Evolutionary conservation across 345 rosid genomes (phyloP), one percentile per base, ranked within the genome.

Genomic region (Citrus cavaleriei): DNA sequence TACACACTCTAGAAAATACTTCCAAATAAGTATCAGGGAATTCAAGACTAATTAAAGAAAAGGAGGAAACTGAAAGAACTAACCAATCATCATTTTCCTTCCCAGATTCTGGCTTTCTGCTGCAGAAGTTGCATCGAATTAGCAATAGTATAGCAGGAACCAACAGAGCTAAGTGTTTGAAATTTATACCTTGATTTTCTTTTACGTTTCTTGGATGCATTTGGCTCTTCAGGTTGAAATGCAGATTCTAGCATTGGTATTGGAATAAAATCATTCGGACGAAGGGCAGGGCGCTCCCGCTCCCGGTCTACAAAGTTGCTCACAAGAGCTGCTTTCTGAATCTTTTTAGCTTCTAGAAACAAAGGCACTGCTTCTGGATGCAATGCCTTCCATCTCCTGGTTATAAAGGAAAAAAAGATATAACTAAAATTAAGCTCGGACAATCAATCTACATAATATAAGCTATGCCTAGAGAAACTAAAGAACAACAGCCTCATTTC

Each of bases 301-400:
- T 93, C 97, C 57, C 95, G 83, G 78, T 96, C 99, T 22, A 96
- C 99, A 83, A 94, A 96, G 86, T 96, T 96, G 67, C 93, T 70
- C 58, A 89, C 87, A 68, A 86, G 78, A 65, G 90, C 88, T 61
- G 83, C 82, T 77, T 79, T 90, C 46, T 82, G 89, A 28, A 84
- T 78, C 80, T 77, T 91, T 73, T 83, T 87, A 74, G 94, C 95
- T 59, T 84, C 91, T 80, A 81, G 86, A 69, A 91, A 78, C 81
- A 89, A 82, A 66, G 87, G 90, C 74, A 87, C 93, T 82, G 85
- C 90, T 57, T 93, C 76, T 40, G 97, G 98, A 86, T 83, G 85
- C 83, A 94, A 74, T 3, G 3, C 71, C 88, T 85, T 91, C 97
- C 98, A 96, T 82, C 99, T 90, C 93, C 97, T 93, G 85, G 38